These are phyloP conservation scores for Fusarium continuum DNA, from an alignment of 2,329 filamentous ascomycete species.

Conservation along the genomic window DNA sequence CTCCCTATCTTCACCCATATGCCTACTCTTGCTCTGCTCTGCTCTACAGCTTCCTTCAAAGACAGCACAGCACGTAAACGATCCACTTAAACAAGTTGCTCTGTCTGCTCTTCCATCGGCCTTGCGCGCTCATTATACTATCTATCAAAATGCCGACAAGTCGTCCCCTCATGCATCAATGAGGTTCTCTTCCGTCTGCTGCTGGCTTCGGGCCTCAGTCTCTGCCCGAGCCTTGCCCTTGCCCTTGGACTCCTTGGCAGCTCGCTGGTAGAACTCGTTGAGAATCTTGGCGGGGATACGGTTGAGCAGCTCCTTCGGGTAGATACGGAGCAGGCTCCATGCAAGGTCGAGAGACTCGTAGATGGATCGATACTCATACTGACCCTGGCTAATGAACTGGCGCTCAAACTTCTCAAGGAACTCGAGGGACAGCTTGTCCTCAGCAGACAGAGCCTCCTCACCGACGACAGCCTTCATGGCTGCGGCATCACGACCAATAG, in stretches of 20 bases:
- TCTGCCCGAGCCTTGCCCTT: slow-evolving; percentile 66
- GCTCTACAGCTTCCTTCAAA: slow-evolving; percentile 28
- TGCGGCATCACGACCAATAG: slow-evolving; percentile 96
- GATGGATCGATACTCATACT: slow-evolving; percentile 92
- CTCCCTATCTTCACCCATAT: slow-evolving; percentile 44
- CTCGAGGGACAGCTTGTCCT: slow-evolving; percentile 97
- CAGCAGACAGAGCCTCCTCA: slow-evolving; percentile 92
- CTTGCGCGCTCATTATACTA: slow-evolving; percentile 41
- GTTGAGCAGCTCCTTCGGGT: slow-evolving; percentile 97
- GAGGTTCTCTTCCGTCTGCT: slow-evolving; percentile 65
- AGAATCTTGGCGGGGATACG: slow-evolving; percentile 86
- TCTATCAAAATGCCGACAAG: slow-evolving; percentile 39
- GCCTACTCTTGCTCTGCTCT: slow-evolving; percentile 38
- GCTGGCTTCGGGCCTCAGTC: slow-evolving; percentile 50
- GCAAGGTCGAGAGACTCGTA: slow-evolving; percentile 95
- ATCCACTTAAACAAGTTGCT: slow-evolving; percentile 39
- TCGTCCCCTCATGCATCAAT: slow-evolving; percentile 62
- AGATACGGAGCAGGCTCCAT: slow-evolving; percentile 96
- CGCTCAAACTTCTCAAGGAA: slow-evolving; percentile 99
- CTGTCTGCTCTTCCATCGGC: slow-evolving; percentile 35
- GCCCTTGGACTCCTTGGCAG: slow-evolving; percentile 68
- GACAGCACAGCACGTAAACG: slow-evolving; percentile 35
- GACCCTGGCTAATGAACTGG: slow-evolving; percentile 89
- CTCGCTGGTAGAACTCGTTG: slow-evolving; percentile 83
- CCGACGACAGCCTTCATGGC: slow-evolving; percentile 99